Evolutionary conservation across 1,284 basidiomycete species (phyloP).

Genomic region (Fomes fomentarius): DNA sequence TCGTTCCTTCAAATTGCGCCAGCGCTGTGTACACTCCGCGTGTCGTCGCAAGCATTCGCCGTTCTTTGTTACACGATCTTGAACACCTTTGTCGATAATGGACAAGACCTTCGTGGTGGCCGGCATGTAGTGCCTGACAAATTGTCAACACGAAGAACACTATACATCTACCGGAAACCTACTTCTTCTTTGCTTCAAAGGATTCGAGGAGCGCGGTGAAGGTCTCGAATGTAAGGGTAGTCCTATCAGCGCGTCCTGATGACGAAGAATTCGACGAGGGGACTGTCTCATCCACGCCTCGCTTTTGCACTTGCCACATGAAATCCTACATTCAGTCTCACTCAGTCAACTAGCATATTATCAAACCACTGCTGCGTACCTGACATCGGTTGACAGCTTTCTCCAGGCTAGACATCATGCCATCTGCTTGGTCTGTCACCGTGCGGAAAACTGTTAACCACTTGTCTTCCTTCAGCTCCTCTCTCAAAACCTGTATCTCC

Average conservation of each 20-base stretch:
- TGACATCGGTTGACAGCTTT: conserved; percentile 87
- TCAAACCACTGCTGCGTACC: conserved; percentile 38
- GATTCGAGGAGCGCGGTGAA: conserved; percentile 70
- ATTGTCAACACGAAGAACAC: conserved; percentile 11
- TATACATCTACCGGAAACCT: conserved; percentile 25
- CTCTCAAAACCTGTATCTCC: conserved; percentile 81
- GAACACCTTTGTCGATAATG: conserved; percentile 91
- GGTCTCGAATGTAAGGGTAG: conserved; percentile 57
- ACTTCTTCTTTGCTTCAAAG: conserved; percentile 87
- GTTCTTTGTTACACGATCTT: conserved; percentile 90
- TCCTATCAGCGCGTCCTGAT: conserved; percentile 55
- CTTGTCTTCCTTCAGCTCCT: conserved; percentile 94
- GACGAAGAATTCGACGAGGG: conserved; percentile 48
- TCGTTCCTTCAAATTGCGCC: conserved; percentile 77
- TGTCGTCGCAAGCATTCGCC: conserved; percentile 90
- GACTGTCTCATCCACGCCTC: conserved; percentile 49
- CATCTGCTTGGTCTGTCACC: conserved; percentile 90
- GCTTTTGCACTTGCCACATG: conserved; percentile 75
- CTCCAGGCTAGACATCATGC: conserved; percentile 95
- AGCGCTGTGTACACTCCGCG: conserved; percentile 83
- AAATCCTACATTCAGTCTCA: conserved; percentile 60
- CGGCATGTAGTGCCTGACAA: conserved; percentile 82
- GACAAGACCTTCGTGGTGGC: conserved; percentile 91
- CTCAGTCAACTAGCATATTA: background rate
- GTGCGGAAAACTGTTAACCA: conserved; percentile 95